phyloP scores from a whole-genome alignment of 2,329 filamentous ascomycete genomes.

The Xenosphaeropsis pyriputrescens region DNA sequence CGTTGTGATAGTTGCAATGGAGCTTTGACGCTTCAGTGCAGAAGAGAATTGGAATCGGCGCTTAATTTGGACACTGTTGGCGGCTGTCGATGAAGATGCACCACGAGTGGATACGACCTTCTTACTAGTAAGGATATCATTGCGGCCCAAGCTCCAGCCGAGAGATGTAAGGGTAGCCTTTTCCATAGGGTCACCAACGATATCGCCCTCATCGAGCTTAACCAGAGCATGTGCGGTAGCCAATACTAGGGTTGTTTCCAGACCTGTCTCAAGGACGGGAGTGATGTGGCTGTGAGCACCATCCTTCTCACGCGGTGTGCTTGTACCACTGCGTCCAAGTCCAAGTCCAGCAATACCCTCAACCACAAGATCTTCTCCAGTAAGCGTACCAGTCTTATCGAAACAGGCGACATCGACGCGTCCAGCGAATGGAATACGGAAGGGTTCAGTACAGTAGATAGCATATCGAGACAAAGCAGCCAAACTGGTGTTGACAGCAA shows the following conservation, averaged over 20 bases:
- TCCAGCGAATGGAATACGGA: conserved; percentile 92
- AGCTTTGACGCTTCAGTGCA: conserved; percentile 88
- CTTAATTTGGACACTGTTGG: conserved; percentile 82
- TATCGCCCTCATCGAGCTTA: conserved; percentile 89
- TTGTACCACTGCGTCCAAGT: conserved; percentile 51
- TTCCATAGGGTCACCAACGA: conserved; percentile 98
- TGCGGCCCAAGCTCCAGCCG: conserved; percentile 83
- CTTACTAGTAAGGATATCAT: conserved; percentile 70
- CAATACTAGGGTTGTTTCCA: conserved; percentile 83
- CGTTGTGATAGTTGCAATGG: conserved; percentile 68
- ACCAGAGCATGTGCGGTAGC: conserved; percentile 92
- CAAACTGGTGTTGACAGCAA: conserved; percentile 95
- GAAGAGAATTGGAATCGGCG: conserved; percentile 98
- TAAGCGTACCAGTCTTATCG: conserved; percentile 95
- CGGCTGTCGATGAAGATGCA: conserved; percentile 29
- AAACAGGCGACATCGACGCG: conserved; percentile 95
- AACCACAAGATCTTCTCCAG: conserved; percentile 90
- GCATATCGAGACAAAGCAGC: conserved; percentile 88
- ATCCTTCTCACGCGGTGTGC: conserved; percentile 54
- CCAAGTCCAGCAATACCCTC: conserved; percentile 88
- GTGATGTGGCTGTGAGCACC: conserved; percentile 73
- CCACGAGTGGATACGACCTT: conserved; percentile 27
- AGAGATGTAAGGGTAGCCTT: conserved; percentile 85
- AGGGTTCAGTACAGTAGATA: conserved; percentile 97
- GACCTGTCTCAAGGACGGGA: conserved; percentile 51